Percentiles rank a stretch among this genome's conserved stretches.
These are phyloP conservation scores for Grosmannia serpens DNA, from an alignment of 2,329 filamentous ascomycete genomes.

Conservation along the genomic window DNA sequence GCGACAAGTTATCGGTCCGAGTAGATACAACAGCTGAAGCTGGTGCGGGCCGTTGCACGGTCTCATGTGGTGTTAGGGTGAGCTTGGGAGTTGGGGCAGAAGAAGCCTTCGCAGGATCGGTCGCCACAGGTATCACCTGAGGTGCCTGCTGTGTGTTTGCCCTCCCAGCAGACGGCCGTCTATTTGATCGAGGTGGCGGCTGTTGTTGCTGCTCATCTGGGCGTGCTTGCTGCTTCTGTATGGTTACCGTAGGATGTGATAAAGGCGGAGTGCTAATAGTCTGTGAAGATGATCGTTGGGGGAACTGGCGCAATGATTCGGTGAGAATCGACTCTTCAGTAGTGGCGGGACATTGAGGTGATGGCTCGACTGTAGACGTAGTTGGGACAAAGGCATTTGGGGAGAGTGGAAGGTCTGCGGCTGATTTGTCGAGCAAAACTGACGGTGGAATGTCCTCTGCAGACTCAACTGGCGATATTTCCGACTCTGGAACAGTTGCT, in stretches of 20 bases:
- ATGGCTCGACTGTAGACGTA: background rate
- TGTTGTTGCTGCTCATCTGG: constrained; percentile 11
- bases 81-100: constrained; percentile 9
- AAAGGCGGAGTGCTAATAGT: constrained; percentile 30
- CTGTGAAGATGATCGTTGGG: constrained; percentile 45
- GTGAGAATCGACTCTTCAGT: background rate
- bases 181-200: constrained; percentile 20
- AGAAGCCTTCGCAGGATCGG: background rate
- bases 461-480: background rate
- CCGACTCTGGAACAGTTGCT: background rate
- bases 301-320: constrained; percentile 26
- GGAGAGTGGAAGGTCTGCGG: background rate
- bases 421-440: background rate
- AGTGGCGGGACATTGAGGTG: background rate
- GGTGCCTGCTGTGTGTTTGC: constrained; percentile 1
- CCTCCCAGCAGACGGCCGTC: constrained; percentile 14
- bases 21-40: constrained; percentile 55
- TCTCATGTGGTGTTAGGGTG: constrained; percentile 48
- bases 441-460: constrained; percentile 18
- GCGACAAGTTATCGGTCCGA: constrained; percentile 66
- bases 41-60: constrained; percentile 53
- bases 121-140: constrained; percentile 5
- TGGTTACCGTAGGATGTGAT: constrained; percentile 13
- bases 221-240: constrained; percentile 15
- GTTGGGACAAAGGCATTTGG: background rate